Base-by-base conservation (phyloP, 148 eudicot genomes). In the Vaccinium macrocarpon region DNA sequence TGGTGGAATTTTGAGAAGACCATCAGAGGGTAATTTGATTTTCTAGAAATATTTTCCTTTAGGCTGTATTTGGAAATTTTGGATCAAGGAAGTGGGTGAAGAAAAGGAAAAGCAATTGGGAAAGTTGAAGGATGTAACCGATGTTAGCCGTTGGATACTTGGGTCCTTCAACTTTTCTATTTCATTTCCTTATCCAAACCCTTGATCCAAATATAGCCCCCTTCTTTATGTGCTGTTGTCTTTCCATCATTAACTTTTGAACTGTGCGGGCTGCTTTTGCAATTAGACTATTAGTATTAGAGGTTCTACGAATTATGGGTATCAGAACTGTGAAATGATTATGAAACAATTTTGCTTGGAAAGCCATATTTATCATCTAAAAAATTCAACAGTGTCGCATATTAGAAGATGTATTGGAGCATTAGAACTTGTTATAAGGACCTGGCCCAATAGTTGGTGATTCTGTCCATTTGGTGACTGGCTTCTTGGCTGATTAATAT, bases 1-100 rank as follows among this genome's bases (percentile, higher is more conserved):
- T 96, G 99, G 99, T 96, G 99, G 99, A 96, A 93, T 87, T 90
- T 94, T 80, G 99, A 96, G 90, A 96, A 96, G 97, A 96, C 99
- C 72, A 52, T 91, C 14, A 90, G 98, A 92, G 93, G 92, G 99
- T 93, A 93, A 85, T 59, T 32, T 62, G 12, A 25, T 70, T 46
- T 82, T 62, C 10, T 61, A 19, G 51, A 66, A 82, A 18, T 78
- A 19, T 16, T 53, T 71, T 70, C 49, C 23, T 71, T 53, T 35
- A 18, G 25, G 73, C 12, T 21, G 55, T 71, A 52, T 51, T 72
- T 82, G 46, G 6, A 42, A 42, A 42, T 42, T 42, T 42, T 42
- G 49, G 18, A 66, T 66, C 6, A 25, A 66, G 27, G 29, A 23
- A 11, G 13, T 64, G 14, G 71, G 29, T 66, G 16, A 11, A 32